Conservation (phyloP, 2,329 filamentous ascomycete genomes). For the Ophiostoma montium region DNA sequence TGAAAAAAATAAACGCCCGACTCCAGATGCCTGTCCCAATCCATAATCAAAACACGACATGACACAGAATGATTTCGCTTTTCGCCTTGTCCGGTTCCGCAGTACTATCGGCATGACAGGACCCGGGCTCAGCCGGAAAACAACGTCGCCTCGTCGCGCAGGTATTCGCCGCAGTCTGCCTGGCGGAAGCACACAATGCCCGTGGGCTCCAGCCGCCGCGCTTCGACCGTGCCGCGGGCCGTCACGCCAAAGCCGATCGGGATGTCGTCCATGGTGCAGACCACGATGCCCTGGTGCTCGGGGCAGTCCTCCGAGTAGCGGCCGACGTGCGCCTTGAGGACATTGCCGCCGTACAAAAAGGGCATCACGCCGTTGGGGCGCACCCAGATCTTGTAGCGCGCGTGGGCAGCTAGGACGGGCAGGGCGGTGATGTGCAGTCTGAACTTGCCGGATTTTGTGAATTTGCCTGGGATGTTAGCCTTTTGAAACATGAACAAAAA, state of each 20-base stretch:
- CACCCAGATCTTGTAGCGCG: slow-evolving; percentile 94
- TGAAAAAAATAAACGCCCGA: neutral
- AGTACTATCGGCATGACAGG: neutral
- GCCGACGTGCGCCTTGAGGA: slow-evolving; percentile 58
- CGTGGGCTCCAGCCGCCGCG: slow-evolving; percentile 74
- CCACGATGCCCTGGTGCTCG: slow-evolving; percentile 81
- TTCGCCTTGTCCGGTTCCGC: neutral
- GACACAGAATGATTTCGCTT: neutral
- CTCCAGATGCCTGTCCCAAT: slow-evolving; percentile 2
- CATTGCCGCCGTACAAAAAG: slow-evolving; percentile 85
- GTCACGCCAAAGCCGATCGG: slow-evolving; percentile 90
- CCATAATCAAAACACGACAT: neutral
- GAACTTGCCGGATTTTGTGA: slow-evolving; percentile 95
- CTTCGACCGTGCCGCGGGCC: slow-evolving; percentile 73
- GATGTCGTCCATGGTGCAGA: slow-evolving; percentile 84
- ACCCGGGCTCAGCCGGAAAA: slow-evolving; percentile 28
- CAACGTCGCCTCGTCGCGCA: slow-evolving; percentile 64
- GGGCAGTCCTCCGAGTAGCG: slow-evolving; percentile 84
- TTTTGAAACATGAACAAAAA: neutral
- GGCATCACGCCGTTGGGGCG: slow-evolving; percentile 96
- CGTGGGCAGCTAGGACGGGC: slow-evolving; percentile 77
- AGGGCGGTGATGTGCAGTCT: slow-evolving; percentile 80
- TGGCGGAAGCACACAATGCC: slow-evolving; percentile 82
- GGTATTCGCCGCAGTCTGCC: slow-evolving; percentile 86
- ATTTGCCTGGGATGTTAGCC: slow-evolving; percentile 49